Evolutionary conservation across 2,329 filamentous ascomycete species (phyloP), one percentile per base, ranked within the genome.

Genomic region (Aspergillaceae sp.): DNA sequence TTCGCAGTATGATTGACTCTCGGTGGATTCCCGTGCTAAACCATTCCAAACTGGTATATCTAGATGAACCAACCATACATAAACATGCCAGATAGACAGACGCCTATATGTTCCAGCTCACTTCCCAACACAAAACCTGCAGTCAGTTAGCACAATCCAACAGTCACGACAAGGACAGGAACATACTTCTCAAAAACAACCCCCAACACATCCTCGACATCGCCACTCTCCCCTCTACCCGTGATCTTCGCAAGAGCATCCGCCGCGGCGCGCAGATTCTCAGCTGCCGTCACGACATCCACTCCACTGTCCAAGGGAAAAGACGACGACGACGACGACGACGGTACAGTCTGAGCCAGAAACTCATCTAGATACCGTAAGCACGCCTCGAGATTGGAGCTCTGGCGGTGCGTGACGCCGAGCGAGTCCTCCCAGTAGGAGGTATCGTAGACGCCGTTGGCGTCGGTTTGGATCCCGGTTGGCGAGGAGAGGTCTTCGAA

Each of bases 131-230:
- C 76, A 80, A 50, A 79, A 79, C 51, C 76, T 79, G 54, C 43
- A 51, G n/a, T 7, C 32, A 48, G 11, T 47, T 43, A 32, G 42
- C 57, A 41, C 30, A 46, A 36, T 28, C 19, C 19, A 42, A 43
- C 40, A 41, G 43, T 11, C 19, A 19, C 19, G 19, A 19, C 19
- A 19, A 37, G 40, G 37, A 43, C 46, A 33, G 43, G 36, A 19
- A 79, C 80, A 74, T 71, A 94, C 87, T 94, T 97, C 66, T 97
- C 91, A 70, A 98, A 98, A 3, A 98, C 90, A 26, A 98, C 90
- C 0, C 92, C 92, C 40, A 98, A 70, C 5, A 98, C 87, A 62
- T 97, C 92, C 64, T 98, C 91, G 10, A 97, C 88, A 66, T 97
- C 91, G 2, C 89, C 87, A 36, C 78, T 79, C 57, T 89, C 87